Percentiles rank a stretch among this genome's conserved stretches.
Evolutionary conservation across 352 stramenopile species (phyloP).

Genomic region (Phytophthora pisi): DNA sequence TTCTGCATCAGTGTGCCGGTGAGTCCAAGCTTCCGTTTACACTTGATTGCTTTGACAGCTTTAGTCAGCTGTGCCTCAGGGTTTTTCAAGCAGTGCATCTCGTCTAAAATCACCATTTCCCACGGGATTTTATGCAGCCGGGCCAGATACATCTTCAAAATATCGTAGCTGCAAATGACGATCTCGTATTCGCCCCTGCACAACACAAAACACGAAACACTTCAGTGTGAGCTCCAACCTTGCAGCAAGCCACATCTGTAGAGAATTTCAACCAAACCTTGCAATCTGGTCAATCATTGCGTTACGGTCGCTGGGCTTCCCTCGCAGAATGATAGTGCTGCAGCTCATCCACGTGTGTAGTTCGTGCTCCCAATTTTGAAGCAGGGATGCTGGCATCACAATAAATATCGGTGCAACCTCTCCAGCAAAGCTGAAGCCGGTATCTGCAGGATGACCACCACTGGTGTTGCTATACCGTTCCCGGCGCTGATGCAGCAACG

Average conservation of each 20-base stretch:
- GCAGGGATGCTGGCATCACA: slow-evolving; percentile 96
- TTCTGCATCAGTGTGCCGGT: slow-evolving; percentile 92
- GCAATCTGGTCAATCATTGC: slow-evolving; percentile 66
- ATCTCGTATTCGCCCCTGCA: slow-evolving; percentile 77
- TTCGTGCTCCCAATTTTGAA: slow-evolving; percentile 99
- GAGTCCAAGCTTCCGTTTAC: slow-evolving; percentile 78
- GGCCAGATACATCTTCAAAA: slow-evolving; percentile 92
- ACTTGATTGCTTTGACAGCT: slow-evolving; percentile 73
- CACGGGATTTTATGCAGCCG: slow-evolving; percentile 85
- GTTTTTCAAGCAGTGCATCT: slow-evolving; percentile 99
- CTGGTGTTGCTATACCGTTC: slow-evolving; percentile 50
- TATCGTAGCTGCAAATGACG: slow-evolving; percentile 85
- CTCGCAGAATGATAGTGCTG: slow-evolving; percentile 64
- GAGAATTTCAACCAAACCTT: slow-evolving; percentile 45
- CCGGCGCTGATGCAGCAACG: slow-evolving; percentile 93
- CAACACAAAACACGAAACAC: background rate
- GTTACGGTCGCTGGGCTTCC: slow-evolving; percentile 60
- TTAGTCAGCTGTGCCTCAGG: slow-evolving; percentile 92
- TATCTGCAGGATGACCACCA: slow-evolving; percentile 46
- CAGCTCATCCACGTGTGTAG: slow-evolving; percentile 95
- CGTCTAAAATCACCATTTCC: slow-evolving; percentile 96
- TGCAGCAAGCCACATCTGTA: background rate
- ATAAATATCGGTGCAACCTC: slow-evolving; percentile 93
- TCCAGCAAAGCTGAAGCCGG: slow-evolving; percentile 44
- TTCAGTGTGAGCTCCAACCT: slow-evolving; percentile 44